A percentile compares a stretch with the other conserved stretches of the same genome.
Conservation (phyloP, 2,329 filamentous ascomycete species). For the Pseudocercospora vitis region DNA sequence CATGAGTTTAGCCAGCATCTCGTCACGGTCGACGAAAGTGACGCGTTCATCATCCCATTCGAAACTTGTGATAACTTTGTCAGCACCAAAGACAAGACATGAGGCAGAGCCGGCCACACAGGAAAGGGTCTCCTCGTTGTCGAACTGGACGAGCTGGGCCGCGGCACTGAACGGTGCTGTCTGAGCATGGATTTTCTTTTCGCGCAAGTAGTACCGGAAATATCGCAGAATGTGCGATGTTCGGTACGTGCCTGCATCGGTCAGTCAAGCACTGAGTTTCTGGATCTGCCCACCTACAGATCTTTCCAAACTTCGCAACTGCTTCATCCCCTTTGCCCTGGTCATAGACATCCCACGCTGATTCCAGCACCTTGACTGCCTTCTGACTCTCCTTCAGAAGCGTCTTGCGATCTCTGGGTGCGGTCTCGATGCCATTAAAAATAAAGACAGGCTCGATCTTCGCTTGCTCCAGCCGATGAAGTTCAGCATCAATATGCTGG, state of each 20-base stretch:
- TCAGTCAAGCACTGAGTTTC: conserved; percentile 23
- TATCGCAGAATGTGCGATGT: conserved; percentile 73
- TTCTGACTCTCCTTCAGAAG: conserved; percentile 29
- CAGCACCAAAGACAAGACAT: conserved; percentile 79
- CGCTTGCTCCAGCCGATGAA: conserved; percentile 66
- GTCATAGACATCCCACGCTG: conserved; percentile 87
- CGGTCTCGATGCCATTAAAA: conserved; percentile 76
- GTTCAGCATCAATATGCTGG: conserved; percentile 70
- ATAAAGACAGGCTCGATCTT: conserved; percentile 81
- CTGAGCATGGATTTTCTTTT: conserved; percentile 70
- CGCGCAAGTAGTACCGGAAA: conserved; percentile 71
- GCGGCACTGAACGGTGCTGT: conserved; percentile 86
- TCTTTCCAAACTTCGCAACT: conserved; percentile 81
- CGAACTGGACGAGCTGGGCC: conserved; percentile 78
- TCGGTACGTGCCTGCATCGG: conserved; percentile 62
- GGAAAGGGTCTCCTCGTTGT: conserved; percentile 67
- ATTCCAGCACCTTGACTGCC: conserved; percentile 33
- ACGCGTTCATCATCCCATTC: conserved; percentile 66
- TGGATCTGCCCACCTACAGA: too few species aligned
- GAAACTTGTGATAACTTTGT: conserved; percentile 67
- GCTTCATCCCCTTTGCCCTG: conserved; percentile 75
- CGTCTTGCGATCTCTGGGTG: conserved; percentile 30
- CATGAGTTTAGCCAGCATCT: conserved; percentile 66
- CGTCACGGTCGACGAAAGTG: conserved; percentile 59
- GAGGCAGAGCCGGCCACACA: conserved; percentile 83